Evolutionary conservation across 2,329 filamentous ascomycete genomes (phyloP).

Genomic region (Fusarium sp.): DNA sequence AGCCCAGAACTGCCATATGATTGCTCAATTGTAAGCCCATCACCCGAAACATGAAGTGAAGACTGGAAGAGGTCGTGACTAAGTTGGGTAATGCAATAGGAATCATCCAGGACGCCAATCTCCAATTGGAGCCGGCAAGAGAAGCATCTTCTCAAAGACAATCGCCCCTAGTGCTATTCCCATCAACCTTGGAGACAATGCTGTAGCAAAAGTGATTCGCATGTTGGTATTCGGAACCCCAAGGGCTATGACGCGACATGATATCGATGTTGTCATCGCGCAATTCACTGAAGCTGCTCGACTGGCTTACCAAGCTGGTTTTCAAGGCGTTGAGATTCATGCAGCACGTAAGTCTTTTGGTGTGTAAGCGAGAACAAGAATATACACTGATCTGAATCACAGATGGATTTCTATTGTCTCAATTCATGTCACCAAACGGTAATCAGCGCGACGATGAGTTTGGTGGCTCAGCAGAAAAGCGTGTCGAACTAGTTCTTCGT

Average conservation of each 20-base stretch:
- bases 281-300: not conserved
- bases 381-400: too few relatives aligned
- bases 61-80: rapidly evolving
- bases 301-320: not conserved
- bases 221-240: not conserved
- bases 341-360: not conserved
- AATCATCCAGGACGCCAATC: not conserved
- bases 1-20: not conserved
- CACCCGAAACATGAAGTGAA: not conserved
- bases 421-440: not conserved
- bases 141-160: not conserved
- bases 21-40: not conserved
- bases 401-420: not conserved
- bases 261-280: not conserved
- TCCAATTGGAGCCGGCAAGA: not conserved
- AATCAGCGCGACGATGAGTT: not conserved
- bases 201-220: not conserved
- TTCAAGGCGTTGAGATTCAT: not conserved
- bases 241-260: not conserved
- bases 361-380: too few relatives aligned
- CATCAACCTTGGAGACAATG: not conserved
- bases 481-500: not conserved
- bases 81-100: not conserved
- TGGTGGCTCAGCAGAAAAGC: not conserved
- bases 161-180: not conserved